Evolutionary conservation across 1,284 basidiomycete genomes (phyloP).

Genomic region (Schizopora paradoxa): DNA sequence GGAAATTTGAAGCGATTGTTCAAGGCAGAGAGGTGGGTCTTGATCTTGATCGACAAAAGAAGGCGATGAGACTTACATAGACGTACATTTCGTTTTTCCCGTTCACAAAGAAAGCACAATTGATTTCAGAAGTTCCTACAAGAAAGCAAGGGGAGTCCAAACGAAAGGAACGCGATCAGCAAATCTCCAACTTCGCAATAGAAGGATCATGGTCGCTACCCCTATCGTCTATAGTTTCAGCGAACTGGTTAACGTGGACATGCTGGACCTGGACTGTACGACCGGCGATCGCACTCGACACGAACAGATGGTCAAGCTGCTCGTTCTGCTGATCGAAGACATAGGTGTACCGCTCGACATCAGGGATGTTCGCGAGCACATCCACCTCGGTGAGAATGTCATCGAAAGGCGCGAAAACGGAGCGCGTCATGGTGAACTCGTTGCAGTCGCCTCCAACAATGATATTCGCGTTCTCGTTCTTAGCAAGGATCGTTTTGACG

Average conservation of each 20-base stretch:
- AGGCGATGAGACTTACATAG: too few relatives aligned
- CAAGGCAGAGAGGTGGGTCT: too few relatives aligned
- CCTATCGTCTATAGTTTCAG: conserved; percentile 34
- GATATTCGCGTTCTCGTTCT: conserved; percentile 44
- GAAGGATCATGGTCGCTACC: conserved; percentile 59
- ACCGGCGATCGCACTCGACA: conserved; percentile 41
- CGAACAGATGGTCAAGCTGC: conserved; percentile 54
- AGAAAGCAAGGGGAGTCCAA: too few relatives aligned
- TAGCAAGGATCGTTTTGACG: conserved; percentile 39
- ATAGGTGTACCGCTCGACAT: conserved; percentile 55
- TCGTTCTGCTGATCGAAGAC: conserved; percentile 55
- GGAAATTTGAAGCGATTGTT: too few relatives aligned
- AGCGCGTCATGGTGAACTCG: conserved; percentile 49
- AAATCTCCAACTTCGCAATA: conserved; percentile 44
- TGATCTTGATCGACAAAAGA: too few relatives aligned
- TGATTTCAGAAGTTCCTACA: too few relatives aligned
- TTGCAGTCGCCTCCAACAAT: conserved; percentile 61
- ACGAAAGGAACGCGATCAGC: too few relatives aligned
- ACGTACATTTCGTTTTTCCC: too few relatives aligned
- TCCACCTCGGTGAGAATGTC: conserved; percentile 45
- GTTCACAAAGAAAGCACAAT: too few relatives aligned
- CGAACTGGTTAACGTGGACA: conserved; percentile 58
- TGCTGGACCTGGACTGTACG: conserved; percentile 46
- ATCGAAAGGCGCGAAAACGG: conserved; percentile 44
- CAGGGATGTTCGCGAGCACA: conserved; percentile 40